phyloP scores from a whole-genome alignment of 192 early-diverging fungal species.

The Umbelopsis sp. region DNA sequence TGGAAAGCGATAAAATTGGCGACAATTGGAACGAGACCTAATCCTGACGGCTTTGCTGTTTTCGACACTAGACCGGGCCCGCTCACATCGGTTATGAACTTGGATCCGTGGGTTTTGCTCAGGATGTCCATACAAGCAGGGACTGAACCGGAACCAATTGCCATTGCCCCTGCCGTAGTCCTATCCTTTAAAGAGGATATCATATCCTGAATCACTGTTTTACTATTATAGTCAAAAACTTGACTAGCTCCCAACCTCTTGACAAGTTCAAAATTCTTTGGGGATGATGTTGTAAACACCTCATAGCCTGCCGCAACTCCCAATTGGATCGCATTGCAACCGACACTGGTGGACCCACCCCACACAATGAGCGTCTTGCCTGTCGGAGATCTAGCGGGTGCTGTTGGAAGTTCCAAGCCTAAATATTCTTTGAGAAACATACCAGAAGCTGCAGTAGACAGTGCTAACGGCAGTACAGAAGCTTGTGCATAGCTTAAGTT shows the following conservation, averaged over 20 bases:
- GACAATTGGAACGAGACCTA: too few species aligned
- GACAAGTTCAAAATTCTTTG: constrained; percentile 45
- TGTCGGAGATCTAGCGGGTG: background rate
- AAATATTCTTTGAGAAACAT: constrained; percentile 36
- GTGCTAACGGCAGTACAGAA: constrained; percentile 53
- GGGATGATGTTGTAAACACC: constrained; percentile 56
- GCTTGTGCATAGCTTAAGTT: constrained; percentile 40
- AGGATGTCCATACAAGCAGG: background rate
- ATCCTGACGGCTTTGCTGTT: background rate
- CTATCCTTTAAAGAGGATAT: background rate
- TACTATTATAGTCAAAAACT: constrained; percentile 50
- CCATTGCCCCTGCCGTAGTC: background rate
- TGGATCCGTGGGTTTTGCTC: constrained; percentile 1
- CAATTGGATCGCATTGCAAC: constrained; percentile 50
- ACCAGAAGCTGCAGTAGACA: constrained; percentile 53
- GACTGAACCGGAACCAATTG: background rate
- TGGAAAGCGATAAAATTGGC: too few species aligned
- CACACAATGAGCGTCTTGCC: constrained; percentile 49
- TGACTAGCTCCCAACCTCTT: constrained; percentile 48
- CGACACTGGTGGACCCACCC: constrained; percentile 60
- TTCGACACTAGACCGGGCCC: background rate
- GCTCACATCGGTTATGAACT: background rate
- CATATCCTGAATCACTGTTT: constrained; percentile 9
- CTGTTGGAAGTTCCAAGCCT: constrained; percentile 9
- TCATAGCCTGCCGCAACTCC: constrained; percentile 25